phyloP scores from a whole-genome alignment of 331 rosid genomes.

The Acacia concinna region DNA sequence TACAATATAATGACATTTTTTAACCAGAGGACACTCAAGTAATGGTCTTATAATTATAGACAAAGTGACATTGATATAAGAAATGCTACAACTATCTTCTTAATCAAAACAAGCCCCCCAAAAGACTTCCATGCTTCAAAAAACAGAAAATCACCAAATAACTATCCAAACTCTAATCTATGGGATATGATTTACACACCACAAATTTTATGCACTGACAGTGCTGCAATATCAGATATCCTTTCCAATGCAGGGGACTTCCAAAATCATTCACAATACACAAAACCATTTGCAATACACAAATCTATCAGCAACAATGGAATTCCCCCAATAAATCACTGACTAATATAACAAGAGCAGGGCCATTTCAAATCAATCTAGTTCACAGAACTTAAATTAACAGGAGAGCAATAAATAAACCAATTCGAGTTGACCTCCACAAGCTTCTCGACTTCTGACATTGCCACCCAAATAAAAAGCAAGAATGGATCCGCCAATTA shows the following conservation, averaged over 20 bases:
- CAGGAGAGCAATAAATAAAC: slow-evolving; percentile 15
- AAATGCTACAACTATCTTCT: background rate
- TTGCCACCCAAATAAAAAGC: background rate
- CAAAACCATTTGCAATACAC: too few relatives aligned
- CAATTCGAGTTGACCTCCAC: slow-evolving; percentile 17
- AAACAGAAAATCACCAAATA: background rate
- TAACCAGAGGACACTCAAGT: background rate
- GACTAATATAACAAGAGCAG: background rate
- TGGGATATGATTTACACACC: slow-evolving; percentile 8
- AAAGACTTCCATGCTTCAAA: background rate
- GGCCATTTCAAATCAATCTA: too few relatives aligned
- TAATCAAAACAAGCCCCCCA: slow-evolving; percentile 18
- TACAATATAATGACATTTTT: background rate
- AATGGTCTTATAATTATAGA: background rate
- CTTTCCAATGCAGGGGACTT: too few relatives aligned
- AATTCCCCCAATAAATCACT: too few relatives aligned
- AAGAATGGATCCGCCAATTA: too few relatives aligned
- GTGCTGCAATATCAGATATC: too few relatives aligned
- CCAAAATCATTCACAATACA: too few relatives aligned
- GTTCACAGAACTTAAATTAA: background rate
- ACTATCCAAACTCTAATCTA: background rate
- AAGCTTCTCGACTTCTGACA: background rate
- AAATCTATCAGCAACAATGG: too few relatives aligned
- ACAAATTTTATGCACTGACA: background rate
- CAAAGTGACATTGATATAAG: background rate